A percentile compares a stretch with the other conserved stretches of the same genome.
phyloP scores from a whole-genome alignment of 768 basidiomycete species.

The Paxillus rubicundulus region DNA sequence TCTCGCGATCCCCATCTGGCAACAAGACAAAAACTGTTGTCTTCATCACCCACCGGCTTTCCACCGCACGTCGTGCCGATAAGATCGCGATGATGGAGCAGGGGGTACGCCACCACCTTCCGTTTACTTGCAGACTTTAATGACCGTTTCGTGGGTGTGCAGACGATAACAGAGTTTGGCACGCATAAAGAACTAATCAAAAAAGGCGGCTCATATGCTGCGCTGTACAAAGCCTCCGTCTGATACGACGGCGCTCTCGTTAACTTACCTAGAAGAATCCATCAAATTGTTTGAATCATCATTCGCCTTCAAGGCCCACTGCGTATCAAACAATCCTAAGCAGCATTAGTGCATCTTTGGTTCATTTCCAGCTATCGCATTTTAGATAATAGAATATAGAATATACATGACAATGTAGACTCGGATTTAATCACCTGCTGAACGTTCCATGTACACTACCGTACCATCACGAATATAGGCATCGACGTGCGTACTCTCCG shows the following conservation, averaged over 20 bases:
- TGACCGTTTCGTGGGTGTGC: conserved; percentile 18
- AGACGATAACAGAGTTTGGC: conserved; percentile 78
- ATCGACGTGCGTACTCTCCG: conserved; percentile 56
- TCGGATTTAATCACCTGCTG: conserved; percentile 44
- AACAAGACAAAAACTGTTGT: conserved; percentile 68
- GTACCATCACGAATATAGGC: conserved; percentile 64
- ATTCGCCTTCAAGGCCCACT: conserved; percentile 13
- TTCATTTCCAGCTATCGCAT: conserved; percentile 16
- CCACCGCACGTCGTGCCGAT: conserved; percentile 79
- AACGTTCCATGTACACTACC: conserved; percentile 65
- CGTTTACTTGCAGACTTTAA: conserved; percentile 14
- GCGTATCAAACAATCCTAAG: conserved; percentile 23
- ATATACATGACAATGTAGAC: conserved; percentile 15
- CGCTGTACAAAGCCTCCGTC: conserved; percentile 67
- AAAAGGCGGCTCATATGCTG: conserved; percentile 62
- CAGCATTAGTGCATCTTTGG: conserved; percentile 15
- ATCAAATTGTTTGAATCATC: conserved; percentile 5
- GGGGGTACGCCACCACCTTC: conserved; percentile 40
- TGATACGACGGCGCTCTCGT: conserved; percentile 27
- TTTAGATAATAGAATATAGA: conserved; percentile 29
- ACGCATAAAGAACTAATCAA: conserved; percentile 65
- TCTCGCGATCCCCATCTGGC: conserved; percentile 56
- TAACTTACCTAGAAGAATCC: conserved; percentile 5
- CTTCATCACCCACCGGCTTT: conserved; percentile 81
- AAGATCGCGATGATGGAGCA: conserved; percentile 86